phyloP scores from a whole-genome alignment of 441 rosid species.

The Adansonia grandidieri region DNA sequence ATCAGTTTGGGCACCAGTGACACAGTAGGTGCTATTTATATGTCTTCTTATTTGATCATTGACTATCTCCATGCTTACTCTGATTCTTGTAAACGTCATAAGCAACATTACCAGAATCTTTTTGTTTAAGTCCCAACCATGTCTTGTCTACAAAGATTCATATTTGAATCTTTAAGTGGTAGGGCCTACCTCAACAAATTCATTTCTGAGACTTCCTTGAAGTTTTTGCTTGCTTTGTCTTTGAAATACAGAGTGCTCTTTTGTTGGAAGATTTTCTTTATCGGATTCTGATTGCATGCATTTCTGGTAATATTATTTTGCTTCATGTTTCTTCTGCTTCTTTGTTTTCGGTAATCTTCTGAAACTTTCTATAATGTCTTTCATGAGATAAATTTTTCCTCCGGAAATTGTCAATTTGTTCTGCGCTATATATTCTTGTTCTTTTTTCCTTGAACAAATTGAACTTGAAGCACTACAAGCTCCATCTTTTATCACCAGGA shows the following conservation, averaged over 20 bases:
- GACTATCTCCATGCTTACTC: neutral
- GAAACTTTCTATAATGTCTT: neutral
- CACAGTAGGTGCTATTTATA: conserved; percentile 58
- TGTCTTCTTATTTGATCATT: neutral
- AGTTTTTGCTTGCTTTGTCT: no score
- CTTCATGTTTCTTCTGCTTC: neutral
- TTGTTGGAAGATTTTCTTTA: conserved; percentile 1
- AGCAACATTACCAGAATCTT: neutral
- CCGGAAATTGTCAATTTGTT: neutral
- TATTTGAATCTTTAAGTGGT: neutral
- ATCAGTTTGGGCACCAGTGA: conserved; percentile 96
- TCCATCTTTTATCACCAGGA: neutral
- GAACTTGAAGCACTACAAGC: neutral
- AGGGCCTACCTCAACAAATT: no score
- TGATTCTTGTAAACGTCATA: neutral
- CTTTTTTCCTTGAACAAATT: neutral
- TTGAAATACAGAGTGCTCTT: neutral
- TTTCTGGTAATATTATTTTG: neutral
- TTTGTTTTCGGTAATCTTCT: conserved; percentile 10
- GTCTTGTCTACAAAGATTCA: neutral
- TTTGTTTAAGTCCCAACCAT: neutral
- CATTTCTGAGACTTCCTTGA: no score
- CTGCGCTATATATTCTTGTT: neutral
- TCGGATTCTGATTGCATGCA: neutral
- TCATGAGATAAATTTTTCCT: neutral